These are phyloP conservation scores for Scytalidium lignicola DNA, from an alignment of 2,329 filamentous ascomycete species.

Conservation along the genomic window DNA sequence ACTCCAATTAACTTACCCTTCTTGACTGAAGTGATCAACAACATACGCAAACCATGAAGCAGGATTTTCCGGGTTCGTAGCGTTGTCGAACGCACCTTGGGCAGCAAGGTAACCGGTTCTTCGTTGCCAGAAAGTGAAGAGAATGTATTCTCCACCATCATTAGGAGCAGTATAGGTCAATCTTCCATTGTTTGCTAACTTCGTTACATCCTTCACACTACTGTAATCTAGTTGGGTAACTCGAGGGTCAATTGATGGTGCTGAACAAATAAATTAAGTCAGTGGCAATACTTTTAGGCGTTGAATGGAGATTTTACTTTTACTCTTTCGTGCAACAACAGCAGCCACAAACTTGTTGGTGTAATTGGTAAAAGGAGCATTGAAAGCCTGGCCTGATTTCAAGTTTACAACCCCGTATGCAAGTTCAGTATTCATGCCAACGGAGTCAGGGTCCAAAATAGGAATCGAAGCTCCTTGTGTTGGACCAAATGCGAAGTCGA, in stretches of 20 bases:
- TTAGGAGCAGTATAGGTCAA: conserved; percentile 4
- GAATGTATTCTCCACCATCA: conserved; percentile 3
- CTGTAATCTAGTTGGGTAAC: conserved; percentile 3
- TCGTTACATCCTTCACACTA: conserved; percentile 1
- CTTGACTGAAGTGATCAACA: conserved; percentile 2
- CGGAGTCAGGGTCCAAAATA: background rate
- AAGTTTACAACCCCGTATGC: background rate
- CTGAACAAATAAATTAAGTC: background rate
- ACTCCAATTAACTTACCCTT: background rate
- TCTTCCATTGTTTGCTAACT: background rate
- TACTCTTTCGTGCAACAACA: background rate
- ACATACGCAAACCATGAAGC: conserved; percentile 2
- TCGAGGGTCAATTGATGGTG: background rate
- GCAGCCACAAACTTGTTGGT: background rate
- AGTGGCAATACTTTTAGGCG: background rate
- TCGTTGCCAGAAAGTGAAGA: conserved; percentile 4
- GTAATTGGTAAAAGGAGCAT: background rate
- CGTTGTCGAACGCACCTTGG: conserved; percentile 3
- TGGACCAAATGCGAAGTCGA: conserved; percentile 1
- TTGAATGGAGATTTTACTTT: background rate
- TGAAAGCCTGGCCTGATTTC: background rate
- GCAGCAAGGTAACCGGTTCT: conserved; percentile 4
- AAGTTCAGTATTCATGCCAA: conserved; percentile 1
- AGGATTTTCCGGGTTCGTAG: background rate
- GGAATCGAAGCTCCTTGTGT: conserved; percentile 2